Evolutionary conservation across 2,329 filamentous ascomycete species (phyloP), one percentile per base, ranked within the genome.

Genomic region (Orbilia javanica): DNA sequence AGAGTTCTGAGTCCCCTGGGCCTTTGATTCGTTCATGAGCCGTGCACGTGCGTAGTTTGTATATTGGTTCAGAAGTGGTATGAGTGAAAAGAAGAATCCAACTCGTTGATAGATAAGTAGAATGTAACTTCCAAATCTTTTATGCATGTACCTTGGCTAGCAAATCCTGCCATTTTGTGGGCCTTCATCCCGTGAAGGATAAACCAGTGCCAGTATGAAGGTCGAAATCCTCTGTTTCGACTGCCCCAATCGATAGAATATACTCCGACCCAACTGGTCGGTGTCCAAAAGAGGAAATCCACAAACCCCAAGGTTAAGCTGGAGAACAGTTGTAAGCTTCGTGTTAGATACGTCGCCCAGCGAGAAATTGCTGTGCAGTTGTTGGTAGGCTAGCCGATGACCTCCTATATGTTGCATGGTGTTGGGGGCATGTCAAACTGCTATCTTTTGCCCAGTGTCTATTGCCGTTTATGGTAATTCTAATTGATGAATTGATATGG

Each of bases 261-360:
- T 44, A 18, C n/a, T 52, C 11, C 7, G 46, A 1, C 22, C 22
- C 46, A 52, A 13, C 8, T 39, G 36, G 11, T 10, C 34, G 11
- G 7, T 20, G 42, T 65, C 44, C 62, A 15, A 50, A 48, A 39
- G 18, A 50, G 27, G 55, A 42, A 60, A 60, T 42, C 42, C 7
- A 3, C 15, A 57, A 77, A 77, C 66, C 7, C n/a, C 11, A 39
- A 25, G 39, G 6, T 57, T 42, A 29, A n/a, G n/a, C 46, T 44
- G 39, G 62, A 71, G 66, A 71, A 71, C 73, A 77, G 71, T 77
- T 27, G 18, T 71, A 77, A 71, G 60, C 18, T 60, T 4, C 1
- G 29, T 52, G 73, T 77, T 77, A 66, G 18, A 62, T n/a, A 42
- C 20, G 39, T 31, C 22, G 34, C 46, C 52, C 13, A 27, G 31